Percentiles rank a stretch among this genome's conserved stretches.
These are phyloP conservation scores for Spizellomyces punctatus DNA, from an alignment of 192 early-diverging fungal genomes.

Conservation along the genomic window DNA sequence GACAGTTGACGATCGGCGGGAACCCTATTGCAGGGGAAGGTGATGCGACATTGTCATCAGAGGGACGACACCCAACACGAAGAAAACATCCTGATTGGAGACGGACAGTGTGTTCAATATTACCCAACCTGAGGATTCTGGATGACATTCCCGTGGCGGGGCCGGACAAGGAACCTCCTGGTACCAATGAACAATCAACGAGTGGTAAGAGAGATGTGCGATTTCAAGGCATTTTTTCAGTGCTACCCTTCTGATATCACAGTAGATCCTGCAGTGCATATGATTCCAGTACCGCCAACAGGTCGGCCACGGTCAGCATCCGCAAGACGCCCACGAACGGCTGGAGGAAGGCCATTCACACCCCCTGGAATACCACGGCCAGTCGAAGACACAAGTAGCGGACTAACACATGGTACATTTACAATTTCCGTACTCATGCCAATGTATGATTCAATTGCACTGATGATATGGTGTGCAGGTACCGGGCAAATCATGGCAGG, in stretches of 20 bases:
- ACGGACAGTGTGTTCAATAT: conserved; percentile 10
- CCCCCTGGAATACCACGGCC: background rate
- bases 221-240: too few relatives aligned
- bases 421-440: background rate
- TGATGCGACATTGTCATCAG: background rate
- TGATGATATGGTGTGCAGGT: conserved; percentile 18
- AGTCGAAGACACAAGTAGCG: conserved; percentile 36
- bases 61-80: background rate
- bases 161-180: background rate
- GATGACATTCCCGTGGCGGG: conserved; percentile 34
- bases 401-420: conserved; percentile 37
- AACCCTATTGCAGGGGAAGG: conserved; percentile 38
- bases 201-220: too few relatives aligned
- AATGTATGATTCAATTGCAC: background rate
- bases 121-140: conserved; percentile 34
- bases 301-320: background rate
- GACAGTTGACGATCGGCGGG: conserved; percentile 35
- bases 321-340: conserved; percentile 4
- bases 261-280: too few relatives aligned
- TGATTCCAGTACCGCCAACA: background rate
- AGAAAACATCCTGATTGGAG: background rate
- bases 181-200: too few relatives aligned
- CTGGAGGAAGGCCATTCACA: conserved; percentile 13
- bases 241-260: too few relatives aligned
- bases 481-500: conserved; percentile 40